Base-by-base conservation (phyloP, 257 asterid species). In the Striga asiatica region DNA sequence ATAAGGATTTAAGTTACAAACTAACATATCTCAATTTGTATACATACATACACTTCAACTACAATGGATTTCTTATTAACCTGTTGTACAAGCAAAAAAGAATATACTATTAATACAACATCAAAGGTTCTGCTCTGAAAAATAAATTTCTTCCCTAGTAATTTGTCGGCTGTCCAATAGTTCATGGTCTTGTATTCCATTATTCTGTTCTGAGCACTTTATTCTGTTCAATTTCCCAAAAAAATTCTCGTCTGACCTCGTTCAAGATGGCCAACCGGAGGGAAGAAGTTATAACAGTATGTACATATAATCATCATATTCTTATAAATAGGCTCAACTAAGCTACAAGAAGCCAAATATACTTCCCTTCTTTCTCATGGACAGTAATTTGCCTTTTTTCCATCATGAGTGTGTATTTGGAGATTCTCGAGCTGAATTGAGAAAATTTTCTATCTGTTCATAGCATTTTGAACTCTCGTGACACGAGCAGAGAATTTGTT, bases 401-500 rank as follows among this genome's bases (percentile, higher is more conserved):
- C 54, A 53, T 22, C 2, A 41, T 19, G 63, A 23, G 38, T 55
- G 11, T 8, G 21, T 18, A 12, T 19, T 18, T 12, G 20, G 58
- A 61, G 8, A 41, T 46, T 52, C 39, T 12, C 0, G 21, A 13
- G 54, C 24, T n/a, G 9, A 43, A 20, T 49, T 20, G 65, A 63
- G 62, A 43, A 57, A 61, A 46, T 50, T n/a, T 25, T 13, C 16
- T 47, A 20, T 54, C 58, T 29, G 60, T 67, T 35, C 24, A 16
- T 38, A 37, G 60, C 57, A 28, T 29, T 47, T 41, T 50, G 1
- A 27, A 49, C 56, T 51, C 58, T 60, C 21, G 68, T 20, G 48
- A 52, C 29, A 68, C 58, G 65, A 46, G 48, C 31, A 17, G 18
- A 57, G 23, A 10, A 56, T 66, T 17, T 47, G 61, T 38, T 51